phyloP scores from a whole-genome alignment of 2,329 filamentous ascomycete genomes.

The Incumbomyces delicatus region DNA sequence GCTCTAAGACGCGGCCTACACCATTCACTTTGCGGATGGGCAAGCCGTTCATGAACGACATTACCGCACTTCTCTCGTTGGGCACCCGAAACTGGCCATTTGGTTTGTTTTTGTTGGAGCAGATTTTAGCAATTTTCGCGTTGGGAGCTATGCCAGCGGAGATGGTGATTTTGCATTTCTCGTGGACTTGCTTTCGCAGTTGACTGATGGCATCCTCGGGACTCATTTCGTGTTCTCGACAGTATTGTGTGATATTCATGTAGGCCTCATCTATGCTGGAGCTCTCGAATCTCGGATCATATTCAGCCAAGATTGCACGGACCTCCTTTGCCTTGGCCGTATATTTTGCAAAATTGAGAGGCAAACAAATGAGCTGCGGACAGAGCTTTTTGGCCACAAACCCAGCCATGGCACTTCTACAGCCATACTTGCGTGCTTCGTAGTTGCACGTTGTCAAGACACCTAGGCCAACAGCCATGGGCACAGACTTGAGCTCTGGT shows the following conservation, averaged over 20 bases:
- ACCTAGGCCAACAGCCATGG: conserved; percentile 79
- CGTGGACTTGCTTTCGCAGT: conserved; percentile 65
- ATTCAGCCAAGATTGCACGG: conserved; percentile 68
- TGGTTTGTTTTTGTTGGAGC: conserved; percentile 90
- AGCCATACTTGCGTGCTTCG: conserved; percentile 77
- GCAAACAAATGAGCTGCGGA: conserved; percentile 70
- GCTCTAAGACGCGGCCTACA: conserved; percentile 85
- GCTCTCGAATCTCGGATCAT: conserved; percentile 84
- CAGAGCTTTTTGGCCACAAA: conserved; percentile 95
- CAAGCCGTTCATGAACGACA: conserved; percentile 75
- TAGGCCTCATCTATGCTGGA: conserved; percentile 96
- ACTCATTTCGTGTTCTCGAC: conserved; percentile 53
- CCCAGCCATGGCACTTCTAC: conserved; percentile 87
- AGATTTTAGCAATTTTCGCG: conserved; percentile 87
- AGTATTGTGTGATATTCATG: conserved; percentile 86
- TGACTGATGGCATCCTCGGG: conserved; percentile 67
- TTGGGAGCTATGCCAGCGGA: conserved; percentile 93
- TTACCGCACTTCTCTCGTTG: conserved; percentile 61
- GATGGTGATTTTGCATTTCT: conserved; percentile 72
- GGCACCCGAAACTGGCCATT: conserved; percentile 79
- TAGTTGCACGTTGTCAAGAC: conserved; percentile 75
- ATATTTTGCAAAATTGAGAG: conserved; percentile 85
- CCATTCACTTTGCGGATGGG: conserved; percentile 89
- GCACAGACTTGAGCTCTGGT: conserved; percentile 74
- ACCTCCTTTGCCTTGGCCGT: conserved; percentile 81